phyloP scores from a whole-genome alignment of 169 alveolate species.

The Fabrea salina region DNA sequence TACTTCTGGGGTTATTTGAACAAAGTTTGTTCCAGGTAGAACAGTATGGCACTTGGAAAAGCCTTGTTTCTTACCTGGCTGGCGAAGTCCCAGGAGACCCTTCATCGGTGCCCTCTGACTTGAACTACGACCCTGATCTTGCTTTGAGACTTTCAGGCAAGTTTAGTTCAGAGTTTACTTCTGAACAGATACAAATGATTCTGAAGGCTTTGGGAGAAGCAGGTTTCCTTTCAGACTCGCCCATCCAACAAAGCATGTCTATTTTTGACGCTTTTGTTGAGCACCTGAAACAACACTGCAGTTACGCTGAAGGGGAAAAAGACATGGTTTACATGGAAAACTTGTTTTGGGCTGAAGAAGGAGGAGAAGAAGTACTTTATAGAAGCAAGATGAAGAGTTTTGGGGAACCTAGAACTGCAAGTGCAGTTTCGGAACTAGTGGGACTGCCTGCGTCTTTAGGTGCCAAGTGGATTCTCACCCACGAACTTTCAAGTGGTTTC shows the following conservation, averaged over 20 bases:
- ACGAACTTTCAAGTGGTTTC: constrained; percentile 1
- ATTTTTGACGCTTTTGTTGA: constrained; percentile 46
- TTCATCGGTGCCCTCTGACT: neutral
- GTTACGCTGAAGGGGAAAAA: constrained; percentile 46
- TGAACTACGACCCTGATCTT: neutral
- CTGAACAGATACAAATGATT: neutral
- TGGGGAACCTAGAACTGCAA: neutral
- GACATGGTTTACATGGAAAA: constrained; percentile 58
- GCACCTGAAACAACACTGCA: constrained; percentile 30
- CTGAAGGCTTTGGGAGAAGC: constrained; percentile 33
- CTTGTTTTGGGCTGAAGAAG: constrained; percentile 33
- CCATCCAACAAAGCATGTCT: neutral
- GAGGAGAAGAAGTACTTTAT: constrained; percentile 24
- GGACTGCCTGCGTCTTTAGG: constrained; percentile 12
- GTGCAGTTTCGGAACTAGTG: constrained; percentile 1
- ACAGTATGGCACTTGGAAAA: constrained; percentile 33
- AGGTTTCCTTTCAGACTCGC: constrained; percentile 34
- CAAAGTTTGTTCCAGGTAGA: constrained; percentile 28
- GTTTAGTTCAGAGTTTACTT: neutral
- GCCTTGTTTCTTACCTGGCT: constrained; percentile 15
- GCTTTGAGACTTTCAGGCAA: neutral
- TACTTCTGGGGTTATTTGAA: constrained; percentile 46
- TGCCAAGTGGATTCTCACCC: neutral
- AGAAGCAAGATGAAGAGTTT: neutral
- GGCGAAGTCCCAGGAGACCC: neutral